Evolutionary conservation across 352 stramenopile species (phyloP), one percentile per base, ranked within the genome.

Genomic region (Phytophthora sansomeana): DNA sequence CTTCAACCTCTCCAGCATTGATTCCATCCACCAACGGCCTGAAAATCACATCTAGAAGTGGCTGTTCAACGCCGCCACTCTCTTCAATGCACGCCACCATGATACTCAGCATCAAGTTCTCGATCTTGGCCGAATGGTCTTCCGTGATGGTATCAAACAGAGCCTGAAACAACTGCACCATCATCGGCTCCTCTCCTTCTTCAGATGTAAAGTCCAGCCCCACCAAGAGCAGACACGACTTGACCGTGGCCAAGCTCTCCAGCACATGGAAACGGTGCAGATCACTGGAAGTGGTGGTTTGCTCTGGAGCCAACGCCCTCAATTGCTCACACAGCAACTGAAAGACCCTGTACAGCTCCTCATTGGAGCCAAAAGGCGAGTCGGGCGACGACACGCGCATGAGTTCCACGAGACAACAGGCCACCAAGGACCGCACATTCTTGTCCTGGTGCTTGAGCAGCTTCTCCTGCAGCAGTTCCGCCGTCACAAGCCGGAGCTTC

Each of bases 31-130:
- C 51, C 9, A 95, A 53, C 11, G 84, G 81, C 1, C 58, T 63
- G 32, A 95, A 65, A 50, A 93, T 84, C 26, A 67, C 75, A 44
- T 95, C 87, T 29, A 95, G 52, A 13, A 96, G 63, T n/a, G 75
- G 59, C 41, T 87, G 74, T 0, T 93, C 84, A 33, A 96, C 64
- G 3, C 57, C 51, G 14, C 91, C 83, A 42, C 64, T 81, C 28
- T 93, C 84, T 74, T 96, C 85, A 39, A 96, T 71, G 32, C 85
- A 95, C 7, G 77, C 53, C 0, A 80, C 63, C 80, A 95, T 87
- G 30, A 95, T 83, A 19, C 63, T 80, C 35, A 95, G 63, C 84
- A 94, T 95, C 36, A 91, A 63, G 14, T 76, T 82, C 50, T 93
- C 80, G n/a, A 92, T 80, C 63, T 91, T 89, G 14, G 65, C 43